A percentile compares a stretch with the other conserved stretches of the same genome.
These are phyloP conservation scores for Triticum aestivum DNA, from an alignment of 176 grass and related monocot genomes.

Conservation along the genomic window DNA sequence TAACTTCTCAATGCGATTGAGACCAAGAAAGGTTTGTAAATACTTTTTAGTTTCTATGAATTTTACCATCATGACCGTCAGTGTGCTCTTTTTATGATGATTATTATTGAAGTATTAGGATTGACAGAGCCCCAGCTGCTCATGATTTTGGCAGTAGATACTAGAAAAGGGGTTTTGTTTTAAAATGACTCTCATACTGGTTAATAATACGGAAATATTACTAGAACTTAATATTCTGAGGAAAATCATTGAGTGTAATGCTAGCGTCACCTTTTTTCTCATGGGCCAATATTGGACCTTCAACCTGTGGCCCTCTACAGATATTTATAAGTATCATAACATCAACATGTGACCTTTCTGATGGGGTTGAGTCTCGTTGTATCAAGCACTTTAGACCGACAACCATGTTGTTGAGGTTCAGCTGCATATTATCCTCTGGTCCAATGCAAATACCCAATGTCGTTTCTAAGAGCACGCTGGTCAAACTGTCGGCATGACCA, in stretches of 20 bases:
- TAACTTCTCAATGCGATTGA: slow-evolving; percentile 51
- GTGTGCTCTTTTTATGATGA: background rate
- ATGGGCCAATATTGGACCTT: background rate
- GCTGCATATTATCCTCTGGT: slow-evolving; percentile 1
- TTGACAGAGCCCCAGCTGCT: background rate
- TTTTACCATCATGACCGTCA: background rate
- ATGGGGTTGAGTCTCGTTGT: background rate
- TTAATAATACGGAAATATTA: slow-evolving; percentile 9
- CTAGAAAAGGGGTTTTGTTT: slow-evolving; percentile 17
- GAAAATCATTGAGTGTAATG: slow-evolving; percentile 2
- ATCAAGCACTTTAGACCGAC: background rate
- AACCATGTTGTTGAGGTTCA: background rate
- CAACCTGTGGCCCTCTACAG: background rate
- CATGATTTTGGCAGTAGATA: slow-evolving; percentile 5
- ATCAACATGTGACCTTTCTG: slow-evolving; percentile 2
- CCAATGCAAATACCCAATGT: background rate
- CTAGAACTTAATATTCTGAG: background rate
- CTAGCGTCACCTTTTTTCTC: background rate
- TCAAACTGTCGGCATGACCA: background rate
- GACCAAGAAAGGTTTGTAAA: slow-evolving; percentile 62
- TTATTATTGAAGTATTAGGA: slow-evolving; percentile 10
- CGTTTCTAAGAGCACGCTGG: background rate
- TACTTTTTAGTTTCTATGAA: slow-evolving; percentile 19
- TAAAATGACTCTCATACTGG: background rate
- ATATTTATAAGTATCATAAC: background rate